phyloP scores from a whole-genome alignment of 202 grass and related monocot genomes.

The Panicum hallii region DNA sequence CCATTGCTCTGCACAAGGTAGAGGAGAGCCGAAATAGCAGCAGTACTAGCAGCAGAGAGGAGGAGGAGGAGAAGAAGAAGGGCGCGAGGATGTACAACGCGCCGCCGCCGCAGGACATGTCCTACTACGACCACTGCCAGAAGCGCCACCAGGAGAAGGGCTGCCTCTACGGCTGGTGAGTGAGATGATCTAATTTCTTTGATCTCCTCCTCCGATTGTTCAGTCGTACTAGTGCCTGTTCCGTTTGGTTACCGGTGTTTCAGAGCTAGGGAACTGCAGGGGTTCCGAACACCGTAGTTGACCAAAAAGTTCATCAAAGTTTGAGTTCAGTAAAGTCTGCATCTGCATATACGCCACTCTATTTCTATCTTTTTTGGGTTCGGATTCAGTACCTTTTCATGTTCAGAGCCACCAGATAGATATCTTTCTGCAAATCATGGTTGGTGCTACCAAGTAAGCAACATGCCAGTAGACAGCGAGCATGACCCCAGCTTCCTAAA shows the following conservation, averaged over 20 bases:
- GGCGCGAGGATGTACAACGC: slow-evolving; percentile 58
- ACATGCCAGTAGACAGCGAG: not conserved
- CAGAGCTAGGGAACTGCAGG: too few relatives aligned
- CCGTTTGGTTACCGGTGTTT: too few relatives aligned
- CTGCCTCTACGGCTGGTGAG: slow-evolving; percentile 83
- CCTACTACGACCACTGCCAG: slow-evolving; percentile 71
- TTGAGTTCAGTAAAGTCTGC: not conserved
- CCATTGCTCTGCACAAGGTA: not conserved
- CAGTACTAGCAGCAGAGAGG: not conserved
- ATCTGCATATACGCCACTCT: not conserved
- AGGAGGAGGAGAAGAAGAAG: not conserved
- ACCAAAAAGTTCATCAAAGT: not conserved
- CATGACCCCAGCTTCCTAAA: not conserved
- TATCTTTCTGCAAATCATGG: not conserved
- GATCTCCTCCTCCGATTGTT: not conserved
- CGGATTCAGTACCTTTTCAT: not conserved
- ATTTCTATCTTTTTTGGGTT: not conserved
- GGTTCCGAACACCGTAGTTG: not conserved
- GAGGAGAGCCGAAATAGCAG: not conserved
- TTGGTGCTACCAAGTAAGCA: not conserved
- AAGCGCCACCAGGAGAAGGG: slow-evolving; percentile 78
- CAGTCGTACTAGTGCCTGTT: not conserved
- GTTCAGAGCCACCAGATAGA: not conserved
- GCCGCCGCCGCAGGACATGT: slow-evolving; percentile 74
- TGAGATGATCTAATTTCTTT: not conserved